Evolutionary conservation across 2,329 filamentous ascomycete genomes (phyloP), one percentile per base, ranked within the genome.

Genomic region (Penicillium glabrum): DNA sequence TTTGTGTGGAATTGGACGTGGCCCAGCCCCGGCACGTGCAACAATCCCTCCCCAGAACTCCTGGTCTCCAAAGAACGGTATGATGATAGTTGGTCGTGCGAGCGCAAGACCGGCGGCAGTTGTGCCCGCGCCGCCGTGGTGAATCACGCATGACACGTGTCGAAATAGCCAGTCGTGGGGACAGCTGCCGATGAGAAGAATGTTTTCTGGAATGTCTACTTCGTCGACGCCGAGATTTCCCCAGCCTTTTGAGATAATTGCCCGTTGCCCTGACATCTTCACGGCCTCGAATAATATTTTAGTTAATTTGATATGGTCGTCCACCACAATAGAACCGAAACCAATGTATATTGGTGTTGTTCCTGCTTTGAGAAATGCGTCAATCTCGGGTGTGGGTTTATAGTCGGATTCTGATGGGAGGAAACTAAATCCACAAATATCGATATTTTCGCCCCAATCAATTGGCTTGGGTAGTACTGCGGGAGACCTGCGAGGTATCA

Each of bases 161-260:
- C 90, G 82, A 73, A 96, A 96, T 0, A 96, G 77, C 91, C 91
- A 96, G 74, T 96, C 92, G 61, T 96, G 92, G 1, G 91, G 91
- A 45, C 88, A 86, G 67, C 93, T 95, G 11, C 89, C 91, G 37
- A 96, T 80, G 85, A 96, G 91, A 69, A 90, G 91, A 1, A 96
- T 86, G 4, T 86, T 85, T 2, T 91, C 85, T 0, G 90, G 90
- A n/a, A 91, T 75, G 1, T 83, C 83, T 3, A 89, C 70, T 31
- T 86, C 79, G 65, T 91, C 89, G 0, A 85, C 88, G 29, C 91
- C 91, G 8, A 96, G 80, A 0, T 91, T 91, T 48, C 91, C 91
- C 92, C 91, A 96, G 16, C 91, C 92, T 68, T 93, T 92, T 0
- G 90, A 93, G 1, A 96, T 88, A 1, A 96, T 77, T 2, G 91